Conservation (phyloP, 2,329 filamentous ascomycete species). For the Colletotrichum euphorbiae region DNA sequence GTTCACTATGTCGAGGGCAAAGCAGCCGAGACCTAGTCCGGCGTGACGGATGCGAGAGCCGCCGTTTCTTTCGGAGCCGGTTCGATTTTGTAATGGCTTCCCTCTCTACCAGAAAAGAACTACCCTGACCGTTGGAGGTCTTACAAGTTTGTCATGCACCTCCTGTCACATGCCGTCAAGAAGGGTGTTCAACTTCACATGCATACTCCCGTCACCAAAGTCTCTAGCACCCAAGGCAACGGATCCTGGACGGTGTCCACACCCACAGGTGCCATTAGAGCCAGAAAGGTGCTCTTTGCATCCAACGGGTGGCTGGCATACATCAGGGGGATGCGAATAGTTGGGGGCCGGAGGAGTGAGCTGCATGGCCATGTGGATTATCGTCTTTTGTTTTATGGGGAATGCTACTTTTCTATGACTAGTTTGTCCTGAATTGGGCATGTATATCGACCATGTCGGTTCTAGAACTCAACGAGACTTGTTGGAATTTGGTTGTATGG, state of each 20-base stretch:
- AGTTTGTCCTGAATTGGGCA: background rate
- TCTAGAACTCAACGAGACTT: background rate
- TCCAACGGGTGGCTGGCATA: conserved; percentile 69
- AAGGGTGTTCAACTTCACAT: conserved; percentile 39
- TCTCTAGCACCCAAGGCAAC: conserved; percentile 39
- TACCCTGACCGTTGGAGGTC: conserved; percentile 47
- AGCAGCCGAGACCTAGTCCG: conserved; percentile 48
- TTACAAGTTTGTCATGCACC: conserved; percentile 67
- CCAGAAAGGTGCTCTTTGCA: conserved; percentile 69
- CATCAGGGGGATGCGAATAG: background rate
- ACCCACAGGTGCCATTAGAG: conserved; percentile 62
- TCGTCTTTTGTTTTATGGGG: conserved; percentile 13
- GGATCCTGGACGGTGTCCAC: conserved; percentile 53
- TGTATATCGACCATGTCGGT: background rate
- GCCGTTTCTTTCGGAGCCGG: conserved; percentile 46
- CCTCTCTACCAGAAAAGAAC: background rate
- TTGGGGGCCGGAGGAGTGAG: background rate
- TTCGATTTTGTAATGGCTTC: conserved; percentile 53
- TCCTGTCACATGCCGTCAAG: conserved; percentile 59
- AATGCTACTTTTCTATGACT: background rate
- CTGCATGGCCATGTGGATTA: conserved; percentile 10
- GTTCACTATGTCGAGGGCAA: conserved; percentile 36
- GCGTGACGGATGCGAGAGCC: conserved; percentile 51
- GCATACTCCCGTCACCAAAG: conserved; percentile 38
- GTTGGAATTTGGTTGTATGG: background rate